These are phyloP conservation scores for Colletotrichum orchidophilum DNA, from an alignment of 2,329 filamentous ascomycete genomes.

Conservation along the genomic window DNA sequence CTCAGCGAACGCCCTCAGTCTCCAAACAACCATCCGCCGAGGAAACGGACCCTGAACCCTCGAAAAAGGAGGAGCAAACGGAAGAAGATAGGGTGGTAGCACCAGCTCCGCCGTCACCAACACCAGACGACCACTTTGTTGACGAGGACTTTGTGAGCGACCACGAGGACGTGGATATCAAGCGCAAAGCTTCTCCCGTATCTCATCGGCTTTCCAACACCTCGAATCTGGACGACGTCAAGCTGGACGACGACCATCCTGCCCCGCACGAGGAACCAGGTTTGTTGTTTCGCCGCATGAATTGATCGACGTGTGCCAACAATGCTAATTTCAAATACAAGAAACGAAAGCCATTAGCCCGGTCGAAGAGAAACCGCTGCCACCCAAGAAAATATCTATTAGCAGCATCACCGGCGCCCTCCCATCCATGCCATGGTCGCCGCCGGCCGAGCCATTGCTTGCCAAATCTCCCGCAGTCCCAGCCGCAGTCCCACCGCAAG, in stretches of 20 bases:
- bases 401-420: conserved; percentile 78
- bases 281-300: conserved; percentile 38
- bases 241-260: conserved; percentile 68
- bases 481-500: conserved; percentile 43
- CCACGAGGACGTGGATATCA: conserved; percentile 36
- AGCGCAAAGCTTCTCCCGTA: conserved; percentile 48
- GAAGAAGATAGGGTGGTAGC: conserved; percentile 36
- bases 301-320: conserved; percentile 30
- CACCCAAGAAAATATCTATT: conserved; percentile 67
- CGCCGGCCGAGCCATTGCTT: conserved; percentile 60
- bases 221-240: conserved; percentile 68
- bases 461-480: conserved; percentile 55
- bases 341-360: conserved; percentile 41
- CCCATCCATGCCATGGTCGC: conserved; percentile 78
- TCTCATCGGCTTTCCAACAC: conserved; percentile 57
- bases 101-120: conserved; percentile 14
- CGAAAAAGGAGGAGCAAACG: conserved; percentile 40
- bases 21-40: conserved; percentile 43
- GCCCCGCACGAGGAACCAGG: conserved; percentile 43
- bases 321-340: conserved; percentile 20
- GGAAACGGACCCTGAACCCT: conserved; percentile 28
- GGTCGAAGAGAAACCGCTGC: conserved; percentile 45
- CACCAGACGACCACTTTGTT: conserved; percentile 24
- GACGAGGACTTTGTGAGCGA: conserved; percentile 28
- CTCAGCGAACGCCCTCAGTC: conserved; percentile 54